Conservation (phyloP, 257 asterid species). For the Petrea volubilis region DNA sequence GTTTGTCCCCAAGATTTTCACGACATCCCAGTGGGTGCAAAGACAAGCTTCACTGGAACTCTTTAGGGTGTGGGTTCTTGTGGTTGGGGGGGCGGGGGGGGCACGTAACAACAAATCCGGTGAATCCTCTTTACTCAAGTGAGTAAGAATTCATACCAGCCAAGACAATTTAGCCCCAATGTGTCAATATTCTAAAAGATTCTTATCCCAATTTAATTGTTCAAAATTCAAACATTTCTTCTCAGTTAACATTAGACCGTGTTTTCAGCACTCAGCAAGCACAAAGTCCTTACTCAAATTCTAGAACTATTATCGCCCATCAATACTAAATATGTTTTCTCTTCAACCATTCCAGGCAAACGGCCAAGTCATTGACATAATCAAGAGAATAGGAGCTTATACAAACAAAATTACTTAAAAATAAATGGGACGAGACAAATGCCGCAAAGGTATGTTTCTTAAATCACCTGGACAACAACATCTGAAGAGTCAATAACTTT, state of each 20-base stretch:
- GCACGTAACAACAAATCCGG: background rate
- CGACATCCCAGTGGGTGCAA: background rate
- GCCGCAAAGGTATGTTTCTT: background rate
- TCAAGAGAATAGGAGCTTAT: background rate
- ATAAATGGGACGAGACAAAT: background rate
- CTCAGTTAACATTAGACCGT: background rate
- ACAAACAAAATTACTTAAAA: background rate
- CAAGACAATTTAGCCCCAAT: background rate
- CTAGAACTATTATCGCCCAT: background rate
- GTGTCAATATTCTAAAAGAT: background rate
- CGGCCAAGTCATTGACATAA: background rate
- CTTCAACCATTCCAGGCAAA: background rate
- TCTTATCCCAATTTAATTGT: background rate
- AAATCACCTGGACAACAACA: conserved; percentile 84
- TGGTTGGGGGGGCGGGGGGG: no score
- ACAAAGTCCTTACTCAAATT: background rate
- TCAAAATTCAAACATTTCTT: background rate
- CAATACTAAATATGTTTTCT: background rate
- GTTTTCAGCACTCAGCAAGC: background rate
- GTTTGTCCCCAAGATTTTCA: background rate
- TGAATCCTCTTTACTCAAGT: background rate
- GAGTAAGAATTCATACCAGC: background rate
- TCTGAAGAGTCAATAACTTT: conserved; percentile 98
- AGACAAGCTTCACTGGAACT: background rate
- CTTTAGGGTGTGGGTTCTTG: no score